Evolutionary conservation across 2,329 filamentous ascomycete species (phyloP).

Genomic region (Aspergillus sp.): DNA sequence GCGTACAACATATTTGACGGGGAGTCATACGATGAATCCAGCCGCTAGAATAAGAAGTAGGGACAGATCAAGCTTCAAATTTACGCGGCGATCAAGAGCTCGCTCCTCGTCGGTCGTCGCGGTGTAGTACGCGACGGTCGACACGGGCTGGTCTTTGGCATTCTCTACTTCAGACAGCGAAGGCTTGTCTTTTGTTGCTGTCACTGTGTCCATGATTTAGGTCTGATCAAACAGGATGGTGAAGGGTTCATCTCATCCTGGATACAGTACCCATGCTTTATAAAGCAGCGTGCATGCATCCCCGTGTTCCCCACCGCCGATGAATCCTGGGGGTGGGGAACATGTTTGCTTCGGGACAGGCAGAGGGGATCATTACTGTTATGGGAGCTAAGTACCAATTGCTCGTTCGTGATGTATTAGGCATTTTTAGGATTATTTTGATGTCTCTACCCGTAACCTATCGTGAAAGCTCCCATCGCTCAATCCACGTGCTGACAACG

Average conservation of each 20-base stretch:
- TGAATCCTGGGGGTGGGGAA: too few species aligned
- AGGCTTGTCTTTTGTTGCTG: not conserved
- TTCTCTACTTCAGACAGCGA: constrained; percentile 2
- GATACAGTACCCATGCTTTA: not conserved
- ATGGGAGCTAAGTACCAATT: too few species aligned
- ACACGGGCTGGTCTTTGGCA: not conserved
- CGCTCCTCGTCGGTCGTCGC: not conserved
- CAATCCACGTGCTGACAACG: constrained; percentile 10
- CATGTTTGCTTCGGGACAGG: too few species aligned
- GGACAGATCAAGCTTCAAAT: not conserved
- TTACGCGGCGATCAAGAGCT: not conserved
- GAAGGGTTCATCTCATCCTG: not conserved
- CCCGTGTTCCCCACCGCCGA: too few species aligned
- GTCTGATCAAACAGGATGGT: not conserved
- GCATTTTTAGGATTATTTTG: too few species aligned
- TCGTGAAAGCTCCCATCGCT: constrained; percentile 5
- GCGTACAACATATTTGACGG: not conserved
- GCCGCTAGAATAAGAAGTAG: not conserved
- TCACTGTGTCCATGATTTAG: not conserved
- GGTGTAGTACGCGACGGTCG: not conserved
- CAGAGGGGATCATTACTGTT: too few species aligned
- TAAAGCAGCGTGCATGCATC: too few species aligned
- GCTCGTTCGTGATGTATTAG: too few species aligned
- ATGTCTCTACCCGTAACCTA: not conserved
- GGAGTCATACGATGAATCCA: not conserved